phyloP scores from a whole-genome alignment of 1,139 yeast species.

The Zygosaccharomyces sapae region DNA sequence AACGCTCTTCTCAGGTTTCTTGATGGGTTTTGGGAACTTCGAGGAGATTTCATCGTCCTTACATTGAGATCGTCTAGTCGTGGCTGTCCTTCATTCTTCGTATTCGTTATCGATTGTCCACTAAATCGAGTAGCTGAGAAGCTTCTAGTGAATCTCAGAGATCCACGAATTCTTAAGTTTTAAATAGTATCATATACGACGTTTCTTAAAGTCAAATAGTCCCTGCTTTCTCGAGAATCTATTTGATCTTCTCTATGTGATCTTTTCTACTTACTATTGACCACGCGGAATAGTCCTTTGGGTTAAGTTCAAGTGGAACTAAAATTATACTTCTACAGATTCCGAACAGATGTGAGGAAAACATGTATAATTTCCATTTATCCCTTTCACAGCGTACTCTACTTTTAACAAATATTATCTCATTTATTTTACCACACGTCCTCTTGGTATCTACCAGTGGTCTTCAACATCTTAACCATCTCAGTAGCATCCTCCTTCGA shows the following conservation, averaged over 20 bases:
- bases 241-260: no score
- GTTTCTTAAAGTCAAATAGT: slow-evolving; percentile 1
- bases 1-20: slow-evolving; percentile 18
- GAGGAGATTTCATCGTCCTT: slow-evolving; percentile 15
- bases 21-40: slow-evolving; percentile 13
- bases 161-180: not conserved
- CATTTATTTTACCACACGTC: slow-evolving; percentile 74
- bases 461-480: slow-evolving; percentile 72
- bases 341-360: no score
- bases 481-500: slow-evolving; percentile 68
- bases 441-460: slow-evolving; percentile 89
- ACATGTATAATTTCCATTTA: no score
- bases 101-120: not conserved
- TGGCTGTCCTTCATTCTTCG: not conserved
- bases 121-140: not conserved
- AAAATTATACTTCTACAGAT: no score
- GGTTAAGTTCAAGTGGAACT: no score
- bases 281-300: no score
- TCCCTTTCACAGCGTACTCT: not conserved
- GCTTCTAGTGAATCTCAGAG: not conserved
- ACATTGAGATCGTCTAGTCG: slow-evolving; percentile 8
- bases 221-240: no score
- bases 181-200: not conserved
- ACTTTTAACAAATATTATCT: not conserved
- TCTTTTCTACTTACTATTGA: no score